Evolutionary conservation across 2,329 filamentous ascomycete species (phyloP), one percentile per base, ranked within the genome.

Genomic region (Zymoseptoria tritici): DNA sequence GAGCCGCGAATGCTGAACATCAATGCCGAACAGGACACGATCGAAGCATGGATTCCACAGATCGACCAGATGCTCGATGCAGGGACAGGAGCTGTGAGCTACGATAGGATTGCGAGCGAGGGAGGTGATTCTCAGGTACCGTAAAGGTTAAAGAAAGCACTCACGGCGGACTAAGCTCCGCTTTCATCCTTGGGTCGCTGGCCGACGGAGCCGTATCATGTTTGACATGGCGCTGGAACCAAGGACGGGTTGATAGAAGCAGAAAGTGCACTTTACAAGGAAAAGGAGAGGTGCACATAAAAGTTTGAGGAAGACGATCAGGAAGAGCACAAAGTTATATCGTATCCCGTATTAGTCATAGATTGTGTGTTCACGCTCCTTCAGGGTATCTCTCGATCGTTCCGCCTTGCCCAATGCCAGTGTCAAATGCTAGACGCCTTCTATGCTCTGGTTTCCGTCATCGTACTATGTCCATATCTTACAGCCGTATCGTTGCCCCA

Each of bases 401-500:
- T 31, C n/a, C 24, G n/a, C 26, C 20, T 26, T 31, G 26, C 19
- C 26, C 26, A 55, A n/a, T 50, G 31, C 26, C 29, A 26, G 16
- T 56, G 20, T n/a, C 51, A n/a, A 24, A 26, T 31, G 51, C 36
- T 22, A 22, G 52, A 58, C 57, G 51, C 57, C 57, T n/a, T 16
- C 31, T 21, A 58, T 58, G 57, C 57, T 58, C 20, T 58, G 51
- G 22, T 54, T 16, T 16, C n/a, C 29, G 29, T 53, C 52, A 53
- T 53, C n/a, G 9, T 53, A 7, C 22, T 26, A 26, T 29, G 52
- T 29, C 22, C 52, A 26, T 24, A 46, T n/a, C 24, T 69, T 64
- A 72, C 63, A 72, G 62, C 54, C 70, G 66, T 57, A 97, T 85
- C 68, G 92, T 86, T 29, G 97, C 84, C 74, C 96, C 91, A 75